phyloP scores from a whole-genome alignment of 805 yeast species.

The Henningerozyma blattae region DNA sequence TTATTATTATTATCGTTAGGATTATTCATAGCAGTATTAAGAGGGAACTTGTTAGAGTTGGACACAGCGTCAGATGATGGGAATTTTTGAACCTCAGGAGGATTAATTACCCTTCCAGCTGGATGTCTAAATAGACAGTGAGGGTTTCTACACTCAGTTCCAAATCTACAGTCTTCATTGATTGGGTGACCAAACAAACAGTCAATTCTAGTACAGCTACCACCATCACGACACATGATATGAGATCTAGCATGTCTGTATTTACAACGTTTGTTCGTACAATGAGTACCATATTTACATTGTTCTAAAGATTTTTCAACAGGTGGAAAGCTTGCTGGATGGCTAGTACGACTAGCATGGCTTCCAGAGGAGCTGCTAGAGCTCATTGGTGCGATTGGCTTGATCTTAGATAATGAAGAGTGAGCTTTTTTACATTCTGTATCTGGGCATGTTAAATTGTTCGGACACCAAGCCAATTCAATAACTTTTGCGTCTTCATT shows the following conservation, averaged over 20 bases:
- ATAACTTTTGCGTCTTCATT: conserved; percentile 61
- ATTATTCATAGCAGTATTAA: background rate
- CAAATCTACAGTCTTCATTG: conserved; percentile 70
- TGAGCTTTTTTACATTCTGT: conserved; percentile 62
- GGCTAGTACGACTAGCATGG: conserved; percentile 4
- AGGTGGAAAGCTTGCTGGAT: conserved; percentile 12
- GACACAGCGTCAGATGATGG: background rate
- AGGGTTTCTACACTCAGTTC: conserved; percentile 57
- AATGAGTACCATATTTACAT: conserved; percentile 66
- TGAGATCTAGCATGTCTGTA: conserved; percentile 73
- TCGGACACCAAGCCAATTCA: conserved; percentile 64
- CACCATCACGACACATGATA: conserved; percentile 73
- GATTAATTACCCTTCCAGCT: conserved; percentile 41
- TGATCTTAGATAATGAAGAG: conserved; percentile 56
- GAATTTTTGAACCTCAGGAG: background rate
- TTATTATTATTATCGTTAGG: background rate
- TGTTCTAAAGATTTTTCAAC: conserved; percentile 55
- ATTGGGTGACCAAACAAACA: conserved; percentile 79
- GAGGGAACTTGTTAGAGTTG: background rate
- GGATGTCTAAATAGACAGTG: conserved; percentile 74
- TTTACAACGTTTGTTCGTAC: conserved; percentile 70
- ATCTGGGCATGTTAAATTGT: conserved; percentile 53
- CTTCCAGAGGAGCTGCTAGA: no score
- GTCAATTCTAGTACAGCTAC: conserved; percentile 63
- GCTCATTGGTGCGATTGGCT: conserved; percentile 24